Percentiles rank a stretch among this genome's conserved stretches.
Evolutionary conservation across 2,329 filamentous ascomycete genomes (phyloP).

Genomic region (Pseudogymnoascus sp.): DNA sequence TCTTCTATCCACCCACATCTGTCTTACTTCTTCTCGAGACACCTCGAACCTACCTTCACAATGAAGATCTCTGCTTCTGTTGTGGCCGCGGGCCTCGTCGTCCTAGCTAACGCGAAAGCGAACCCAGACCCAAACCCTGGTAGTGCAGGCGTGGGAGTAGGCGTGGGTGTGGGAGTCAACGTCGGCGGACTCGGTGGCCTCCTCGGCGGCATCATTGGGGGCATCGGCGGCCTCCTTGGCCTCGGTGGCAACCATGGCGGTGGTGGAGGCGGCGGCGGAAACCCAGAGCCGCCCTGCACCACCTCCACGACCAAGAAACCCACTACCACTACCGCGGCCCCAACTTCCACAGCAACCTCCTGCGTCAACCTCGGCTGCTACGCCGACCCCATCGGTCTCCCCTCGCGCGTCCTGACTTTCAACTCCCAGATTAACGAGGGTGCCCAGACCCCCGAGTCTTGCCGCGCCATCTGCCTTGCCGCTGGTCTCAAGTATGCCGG

Average conservation of each 20-base stretch:
- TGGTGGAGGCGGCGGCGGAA: not conserved
- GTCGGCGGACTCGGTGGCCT: not conserved
- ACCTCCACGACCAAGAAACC: conserved; percentile 7
- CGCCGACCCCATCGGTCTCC: conserved; percentile 20
- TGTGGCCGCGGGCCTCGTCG: not conserved
- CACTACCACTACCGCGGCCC: conserved; percentile 13
- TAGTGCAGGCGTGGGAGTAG: not conserved
- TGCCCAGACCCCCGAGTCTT: conserved; percentile 34
- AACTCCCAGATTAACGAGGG: not conserved
- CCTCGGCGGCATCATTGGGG: not conserved
- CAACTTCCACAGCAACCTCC: conserved; percentile 26
- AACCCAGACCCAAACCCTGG: not conserved
- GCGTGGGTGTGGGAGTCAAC: not conserved
- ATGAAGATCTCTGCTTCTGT: conserved; percentile 9
- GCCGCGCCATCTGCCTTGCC: conserved; percentile 41
- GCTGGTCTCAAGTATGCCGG: conserved; percentile 37
- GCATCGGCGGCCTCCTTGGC: not conserved
- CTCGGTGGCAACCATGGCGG: not conserved
- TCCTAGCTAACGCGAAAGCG: not conserved
- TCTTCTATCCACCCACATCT: not conserved
- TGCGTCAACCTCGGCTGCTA: conserved; percentile 14
- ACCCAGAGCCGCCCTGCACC: not conserved
- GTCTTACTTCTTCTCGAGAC: not conserved
- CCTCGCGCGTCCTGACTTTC: not conserved
- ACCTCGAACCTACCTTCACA: not conserved